Evolutionary conservation across 2,329 filamentous ascomycete genomes (phyloP).

Genomic region (Metarhizium rileyi): DNA sequence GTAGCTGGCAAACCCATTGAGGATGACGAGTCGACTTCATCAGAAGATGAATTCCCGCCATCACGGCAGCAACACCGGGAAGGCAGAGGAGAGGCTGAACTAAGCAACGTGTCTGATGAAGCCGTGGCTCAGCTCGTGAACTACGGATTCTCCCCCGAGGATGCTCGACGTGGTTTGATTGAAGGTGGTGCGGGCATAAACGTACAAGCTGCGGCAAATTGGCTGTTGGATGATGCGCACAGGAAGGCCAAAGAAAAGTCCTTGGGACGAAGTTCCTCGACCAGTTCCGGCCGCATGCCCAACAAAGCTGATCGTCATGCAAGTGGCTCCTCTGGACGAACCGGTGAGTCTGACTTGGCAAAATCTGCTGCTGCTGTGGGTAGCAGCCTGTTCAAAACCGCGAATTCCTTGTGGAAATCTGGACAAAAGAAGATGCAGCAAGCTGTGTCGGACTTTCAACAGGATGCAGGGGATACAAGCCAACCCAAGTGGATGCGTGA

Average conservation of each 20-base stretch:
- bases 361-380: constrained; percentile 78
- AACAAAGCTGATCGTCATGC: constrained; percentile 22
- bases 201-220: constrained; percentile 78
- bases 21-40: constrained; percentile 33
- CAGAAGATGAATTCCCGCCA: constrained; percentile 29
- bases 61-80: constrained; percentile 10
- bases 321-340: constrained; percentile 34
- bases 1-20: constrained; percentile 46
- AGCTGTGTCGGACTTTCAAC: constrained; percentile 77
- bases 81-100: constrained; percentile 13
- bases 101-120: constrained; percentile 49
- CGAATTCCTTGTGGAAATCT: constrained; percentile 90
- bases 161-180: constrained; percentile 68
- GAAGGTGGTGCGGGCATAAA: constrained; percentile 72
- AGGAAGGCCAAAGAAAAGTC: constrained; percentile 67
- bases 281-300: neutral
- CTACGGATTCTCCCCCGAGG: constrained; percentile 85
- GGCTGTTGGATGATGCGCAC: constrained; percentile 86
- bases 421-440: constrained; percentile 89
- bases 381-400: constrained; percentile 79
- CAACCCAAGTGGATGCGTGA: constrained; percentile 97
- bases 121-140: constrained; percentile 84
- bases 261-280: constrained; percentile 36
- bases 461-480: constrained; percentile 53
- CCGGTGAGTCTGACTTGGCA: constrained; percentile 60